Conservation (phyloP, 1,139 yeast species). For the Yamadazyma pseudoaaseri region DNA sequence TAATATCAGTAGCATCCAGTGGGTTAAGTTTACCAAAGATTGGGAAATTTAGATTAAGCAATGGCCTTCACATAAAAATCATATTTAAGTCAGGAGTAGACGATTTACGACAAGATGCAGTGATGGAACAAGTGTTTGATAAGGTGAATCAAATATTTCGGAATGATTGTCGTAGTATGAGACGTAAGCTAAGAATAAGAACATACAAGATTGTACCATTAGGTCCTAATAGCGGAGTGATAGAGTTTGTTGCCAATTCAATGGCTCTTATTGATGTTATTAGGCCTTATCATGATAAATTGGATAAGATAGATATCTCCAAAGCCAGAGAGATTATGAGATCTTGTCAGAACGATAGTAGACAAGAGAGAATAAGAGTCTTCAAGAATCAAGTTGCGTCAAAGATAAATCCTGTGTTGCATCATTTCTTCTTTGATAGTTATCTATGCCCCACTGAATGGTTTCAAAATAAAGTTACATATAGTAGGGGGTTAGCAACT, state of each 20-base stretch:
- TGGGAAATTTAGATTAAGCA: slow-evolving; percentile 48
- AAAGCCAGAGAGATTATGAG: slow-evolving; percentile 70
- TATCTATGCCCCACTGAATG: slow-evolving; percentile 69
- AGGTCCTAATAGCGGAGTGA: slow-evolving; percentile 83
- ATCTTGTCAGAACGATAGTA: slow-evolving; percentile 47
- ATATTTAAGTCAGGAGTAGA: slow-evolving; percentile 85
- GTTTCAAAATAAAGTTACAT: slow-evolving; percentile 64
- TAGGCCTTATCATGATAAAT: slow-evolving; percentile 51
- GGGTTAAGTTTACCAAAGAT: slow-evolving; percentile 91
- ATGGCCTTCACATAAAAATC: slow-evolving; percentile 58
- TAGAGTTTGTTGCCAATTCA: slow-evolving; percentile 86
- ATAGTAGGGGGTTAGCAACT: slow-evolving; percentile 80
- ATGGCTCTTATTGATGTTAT: slow-evolving; percentile 69
- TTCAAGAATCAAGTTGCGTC: slow-evolving; percentile 47
- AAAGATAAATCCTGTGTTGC: slow-evolving; percentile 63
- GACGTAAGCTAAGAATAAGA: slow-evolving; percentile 58
- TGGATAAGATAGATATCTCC: slow-evolving; percentile 43
- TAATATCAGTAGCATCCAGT: slow-evolving; percentile 62
- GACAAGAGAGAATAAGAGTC: slow-evolving; percentile 45
- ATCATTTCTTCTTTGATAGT: slow-evolving; percentile 68
- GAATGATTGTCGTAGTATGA: slow-evolving; percentile 55
- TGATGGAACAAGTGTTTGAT: slow-evolving; percentile 95
- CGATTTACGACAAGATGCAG: slow-evolving; percentile 91
- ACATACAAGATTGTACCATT: slow-evolving; percentile 90
- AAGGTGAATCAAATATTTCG: slow-evolving; percentile 75